Base-by-base conservation (phyloP, 164 flowering plant genomes). In the Protea cynaroides region DNA sequence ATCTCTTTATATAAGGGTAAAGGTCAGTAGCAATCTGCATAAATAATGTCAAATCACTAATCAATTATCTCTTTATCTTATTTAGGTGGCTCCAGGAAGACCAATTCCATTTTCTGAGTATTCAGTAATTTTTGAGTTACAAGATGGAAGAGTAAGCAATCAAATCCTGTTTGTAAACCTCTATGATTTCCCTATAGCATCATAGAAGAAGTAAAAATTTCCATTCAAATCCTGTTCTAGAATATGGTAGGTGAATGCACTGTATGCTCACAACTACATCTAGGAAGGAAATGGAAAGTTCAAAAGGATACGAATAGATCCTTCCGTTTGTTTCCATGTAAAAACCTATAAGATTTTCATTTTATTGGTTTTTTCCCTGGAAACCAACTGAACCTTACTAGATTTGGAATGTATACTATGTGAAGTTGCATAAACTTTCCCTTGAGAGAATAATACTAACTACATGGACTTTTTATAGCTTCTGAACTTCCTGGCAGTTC, bases 81-180 rank as follows among this genome's bases (percentile, higher is more conserved):
- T 52, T 62, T 88, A 88, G 97, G 89, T 90, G 25, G 79, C 89
- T 58, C 40, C 86, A 25, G 77, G 76, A 36, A 65, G 90, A 49
- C 97, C 95, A 65, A 83, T 86, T 71, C 87, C 81, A 62, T 85
- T 84, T 68, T 76, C 91, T 15, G 85, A 80, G 49, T 80, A 80
- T 65, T 74, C 88, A 29, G 74, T 82, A 10, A 79, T 91, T 34
- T 91, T 88, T 56, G 88, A 84, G 82, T 76, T 87, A 59, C 73
- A 83, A 68, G 95, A 91, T 73, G 87, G 95, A 65, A 81, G 94
- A 65, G 97, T 90, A 84, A 85, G 91, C 29, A 66, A 46, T 38
- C 19, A 19, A 12, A 40, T 22, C 43, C 13, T 23, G 21, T 23
- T 11, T 29, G 8, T 40, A 40, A 29, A 29, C 14, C 3, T 7